Evolutionary conservation across 305 asterid species (phyloP), one percentile per base, ranked within the genome.

Genomic region (Fraxinus sp.): DNA sequence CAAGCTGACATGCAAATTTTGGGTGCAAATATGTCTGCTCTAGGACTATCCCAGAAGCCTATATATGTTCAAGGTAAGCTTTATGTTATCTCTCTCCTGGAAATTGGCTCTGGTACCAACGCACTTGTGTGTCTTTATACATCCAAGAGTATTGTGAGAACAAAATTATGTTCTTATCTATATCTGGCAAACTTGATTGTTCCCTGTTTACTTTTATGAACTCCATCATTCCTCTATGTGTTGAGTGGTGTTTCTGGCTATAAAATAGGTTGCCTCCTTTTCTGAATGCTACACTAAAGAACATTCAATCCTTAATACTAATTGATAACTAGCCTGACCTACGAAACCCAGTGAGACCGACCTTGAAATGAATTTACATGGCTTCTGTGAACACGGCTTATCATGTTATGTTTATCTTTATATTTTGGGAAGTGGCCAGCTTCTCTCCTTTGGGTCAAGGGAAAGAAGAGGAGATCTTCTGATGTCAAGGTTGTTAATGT

Each of bases 11-110:
- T 93, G 85, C 98, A 94, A 89, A 91, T 94, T 85, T 90, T 96
- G 82, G 98, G 99, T 22, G 98, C 99, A 83, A 96, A 96, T 91
- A 96, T 94, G 97, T 96, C 99, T 72, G 99, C 99, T 78, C 86
- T 96, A 76, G 98, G 99, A 57, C 90, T 96, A 80, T 96, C 99
- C 1, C 99, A 96, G 93, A 96, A 94, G 91, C 99, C 99, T 82
- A 92, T 96, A 81, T 94, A 94, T 86, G 88, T 86, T 74, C 96
- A 93, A 86, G 98, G 99, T 93, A 70, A 86, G 89, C 75, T 41
- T 30, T 18, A 20, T 78, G 24, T 62, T 49, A 70, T 32, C 64
- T 57, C 66, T 79, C 66, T 6, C 7, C 7, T 18, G 13, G 28
- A 10, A 32, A 14, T 49, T 35, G 52, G 41, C 35, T 62, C 55